Base-by-base conservation (phyloP, 805 yeast species). In the Barnettozyma vustinii region DNA sequence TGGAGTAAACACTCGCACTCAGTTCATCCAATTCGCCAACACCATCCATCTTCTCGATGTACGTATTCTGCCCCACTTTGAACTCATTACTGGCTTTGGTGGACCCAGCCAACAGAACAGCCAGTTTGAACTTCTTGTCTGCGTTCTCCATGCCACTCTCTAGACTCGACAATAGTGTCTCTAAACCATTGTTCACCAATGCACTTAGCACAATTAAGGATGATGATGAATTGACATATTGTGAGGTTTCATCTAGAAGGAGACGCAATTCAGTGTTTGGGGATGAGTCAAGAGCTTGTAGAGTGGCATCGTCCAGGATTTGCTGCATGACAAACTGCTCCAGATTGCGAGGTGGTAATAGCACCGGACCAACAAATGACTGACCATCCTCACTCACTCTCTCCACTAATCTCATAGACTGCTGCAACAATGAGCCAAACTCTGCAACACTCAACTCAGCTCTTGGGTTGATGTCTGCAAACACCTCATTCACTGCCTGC, bases 1-100 rank as follows among this genome's bases (percentile, higher is more conserved):
- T 89, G 18, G 96, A 84, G 65, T 91, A 91, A 9, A 91, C 91
- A 56, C 89, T 76, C 5, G 97, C 97, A 67, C 96, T 84, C 56
- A 91, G 75, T 52, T 89, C 96, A 55, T 87, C 95, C 49, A 91
- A 74, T 54, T 83, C 89, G 16, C 79, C 82, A 30, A 74, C 65
- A 50, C 68, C 68, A 55, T 76, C 74, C 75, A 82, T 67, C 5
- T 71, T 51, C 19, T 66, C 63, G 10, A 79, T 56, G 54, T 74
- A 76, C 50, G 71, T 78, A 52, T 74, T 73, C 15, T 27, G 44
- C 2, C 57, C 54, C 13, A 66, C 60, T 43, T 72, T 75, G 60
- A 84, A 68, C 15, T 73, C 71, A 42, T 72, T 78, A 35, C 86
- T 78, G 60, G 84, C 91, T 47, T 81, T 77, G 1, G 88, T 77